Conservation (phyloP, 139 green algal species). For the Parachlorella kessleri region DNA sequence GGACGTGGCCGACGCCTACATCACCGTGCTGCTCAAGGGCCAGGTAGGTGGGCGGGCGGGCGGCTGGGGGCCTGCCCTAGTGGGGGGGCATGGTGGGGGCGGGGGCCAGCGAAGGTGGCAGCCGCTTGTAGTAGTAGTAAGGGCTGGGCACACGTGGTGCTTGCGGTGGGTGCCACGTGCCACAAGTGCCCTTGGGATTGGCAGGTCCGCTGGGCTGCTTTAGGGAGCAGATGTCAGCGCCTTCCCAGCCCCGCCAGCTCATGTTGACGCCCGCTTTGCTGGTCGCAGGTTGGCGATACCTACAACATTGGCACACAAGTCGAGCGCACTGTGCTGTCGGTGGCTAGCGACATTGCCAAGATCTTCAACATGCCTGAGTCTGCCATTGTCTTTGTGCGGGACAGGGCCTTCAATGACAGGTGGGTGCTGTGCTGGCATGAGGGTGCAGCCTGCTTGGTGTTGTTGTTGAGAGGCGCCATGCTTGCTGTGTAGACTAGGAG, state of each 20-base stretch:
- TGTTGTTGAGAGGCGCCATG: no score
- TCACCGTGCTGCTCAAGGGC: slow-evolving; percentile 85
- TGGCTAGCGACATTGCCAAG: slow-evolving; percentile 71
- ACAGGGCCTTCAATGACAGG: slow-evolving; percentile 89
- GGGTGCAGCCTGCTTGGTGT: not conserved
- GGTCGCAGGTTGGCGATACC: slow-evolving; percentile 68
- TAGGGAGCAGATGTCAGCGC: no score
- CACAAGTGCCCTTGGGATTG: no score
- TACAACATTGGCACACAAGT: slow-evolving; percentile 99
- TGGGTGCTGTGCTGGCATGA: not conserved
- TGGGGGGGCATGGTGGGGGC: not conserved
- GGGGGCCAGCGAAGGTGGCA: no score
- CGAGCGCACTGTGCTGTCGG: slow-evolving; percentile 91
- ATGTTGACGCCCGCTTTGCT: not conserved
- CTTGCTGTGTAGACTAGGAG: no score
- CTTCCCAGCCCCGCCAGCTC: not conserved
- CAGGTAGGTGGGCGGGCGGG: not conserved
- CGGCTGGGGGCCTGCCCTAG: not conserved
- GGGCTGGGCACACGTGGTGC: no score
- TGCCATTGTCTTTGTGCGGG: slow-evolving; percentile 61
- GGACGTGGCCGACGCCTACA: slow-evolving; percentile 94
- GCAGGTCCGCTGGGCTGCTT: no score
- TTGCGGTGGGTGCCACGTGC: no score
- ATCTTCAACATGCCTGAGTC: slow-evolving; percentile 60
- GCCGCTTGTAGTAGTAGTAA: no score